phyloP scores from a whole-genome alignment of 768 basidiomycete species.

The Leccinum broughii region DNA sequence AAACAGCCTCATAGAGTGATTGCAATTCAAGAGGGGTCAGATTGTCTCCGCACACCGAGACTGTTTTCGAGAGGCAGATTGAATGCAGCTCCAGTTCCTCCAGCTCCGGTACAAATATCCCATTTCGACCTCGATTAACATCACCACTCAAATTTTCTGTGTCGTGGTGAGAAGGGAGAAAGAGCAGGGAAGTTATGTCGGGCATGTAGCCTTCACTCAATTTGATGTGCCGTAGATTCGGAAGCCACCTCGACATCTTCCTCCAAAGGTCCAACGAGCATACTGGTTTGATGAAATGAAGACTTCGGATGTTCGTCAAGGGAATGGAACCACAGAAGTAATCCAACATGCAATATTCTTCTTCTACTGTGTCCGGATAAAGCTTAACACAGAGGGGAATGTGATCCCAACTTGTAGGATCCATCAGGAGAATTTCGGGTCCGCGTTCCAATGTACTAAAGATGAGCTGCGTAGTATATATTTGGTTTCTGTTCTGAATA shows the following conservation, averaged over 20 bases:
- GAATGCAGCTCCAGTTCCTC: not conserved
- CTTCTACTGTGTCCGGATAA: too few species aligned
- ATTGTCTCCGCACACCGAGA: too few species aligned
- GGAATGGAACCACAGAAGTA: not conserved
- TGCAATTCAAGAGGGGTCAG: not conserved
- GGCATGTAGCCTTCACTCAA: not conserved
- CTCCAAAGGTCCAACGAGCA: conserved; percentile 7
- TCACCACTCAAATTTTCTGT: not conserved
- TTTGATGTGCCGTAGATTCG: conserved; percentile 3
- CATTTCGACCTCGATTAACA: not conserved
- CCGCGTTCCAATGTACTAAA: not conserved
- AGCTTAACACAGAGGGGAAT: too few species aligned
- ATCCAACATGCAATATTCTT: not conserved
- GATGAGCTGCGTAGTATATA: not conserved
- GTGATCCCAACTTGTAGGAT: too few species aligned
- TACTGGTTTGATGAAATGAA: not conserved
- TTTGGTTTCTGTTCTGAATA: not conserved
- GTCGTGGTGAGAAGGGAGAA: not conserved
- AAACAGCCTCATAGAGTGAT: not conserved
- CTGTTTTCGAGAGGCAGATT: not conserved
- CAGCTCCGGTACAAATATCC: not conserved
- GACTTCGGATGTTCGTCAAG: not conserved
- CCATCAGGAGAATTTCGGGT: not conserved
- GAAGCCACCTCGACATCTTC: not conserved
- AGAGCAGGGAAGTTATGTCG: not conserved